Base-by-base conservation (phyloP, 768 basidiomycete genomes). In the Trametes coccinea region DNA sequence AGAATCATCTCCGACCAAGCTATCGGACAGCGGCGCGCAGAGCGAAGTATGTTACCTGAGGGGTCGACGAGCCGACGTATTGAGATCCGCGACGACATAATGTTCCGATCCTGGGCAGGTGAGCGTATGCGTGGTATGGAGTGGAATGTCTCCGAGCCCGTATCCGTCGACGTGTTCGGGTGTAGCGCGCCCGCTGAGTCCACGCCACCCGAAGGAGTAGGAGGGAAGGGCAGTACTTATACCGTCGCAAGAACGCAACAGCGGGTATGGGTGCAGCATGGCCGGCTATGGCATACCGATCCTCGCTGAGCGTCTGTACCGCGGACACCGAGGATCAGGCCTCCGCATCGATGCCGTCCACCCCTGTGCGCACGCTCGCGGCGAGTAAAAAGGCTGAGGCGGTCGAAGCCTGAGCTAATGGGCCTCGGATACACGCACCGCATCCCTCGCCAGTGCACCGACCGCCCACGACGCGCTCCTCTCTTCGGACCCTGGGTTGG, bases 11-110 rank as follows among this genome's bases (percentile, higher is more conserved):
- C 46, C 33, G 48, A 49, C 50, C 39, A 41, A 22, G 39, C 40
- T 13, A 22, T 29, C 13, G 0, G 31, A 30, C 29, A 33, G 60
- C 40, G 41, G 56, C 56, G 47, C 56, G 9, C n/a, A 27, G 34
- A 45, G 58, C 31, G 37, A 39, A 47, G 60, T 53, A 22, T 22
- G 22, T 22, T 22, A 70, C 69, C 66, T 56, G 69, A 61, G 29
- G 63, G 58, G 30, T 57, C 53, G 45, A 59, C 48, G 37, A 70
- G 55, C 27, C 51, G 60, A 30, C 63, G 64, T 11, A 61, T 50
- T 27, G 60, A 55, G 53, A 64, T 33, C 54, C 54, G 43, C 22
- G 34, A 5, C 48, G 34, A 37, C 34, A 37, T 37, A 37, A 53
- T 45, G 48, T 13, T 37, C 30, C 34, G 47, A 30, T 8, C 29